Conservation (phyloP, 148 eudicot genomes). For the Nepenthes gracilis region DNA sequence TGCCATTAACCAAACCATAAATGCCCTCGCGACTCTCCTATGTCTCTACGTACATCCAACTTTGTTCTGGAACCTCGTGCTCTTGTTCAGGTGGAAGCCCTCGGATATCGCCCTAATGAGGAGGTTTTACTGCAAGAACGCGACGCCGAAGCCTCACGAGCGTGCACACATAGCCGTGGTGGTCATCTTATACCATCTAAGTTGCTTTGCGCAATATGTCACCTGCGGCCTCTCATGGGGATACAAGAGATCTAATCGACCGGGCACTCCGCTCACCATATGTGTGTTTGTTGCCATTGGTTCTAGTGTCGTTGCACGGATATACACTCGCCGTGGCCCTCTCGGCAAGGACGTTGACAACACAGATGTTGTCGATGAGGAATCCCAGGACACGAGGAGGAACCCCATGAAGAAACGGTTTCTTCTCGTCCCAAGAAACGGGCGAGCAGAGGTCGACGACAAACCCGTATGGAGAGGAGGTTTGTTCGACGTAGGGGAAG, state of each 20-base stretch:
- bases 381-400: no score
- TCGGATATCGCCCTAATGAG: slow-evolving; percentile 49
- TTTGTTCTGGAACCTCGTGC: not conserved
- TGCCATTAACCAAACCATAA: not conserved
- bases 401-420: no score
- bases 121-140: slow-evolving; percentile 72
- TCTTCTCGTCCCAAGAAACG: no score
- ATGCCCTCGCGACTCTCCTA: not conserved
- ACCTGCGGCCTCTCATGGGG: slow-evolving; percentile 25
- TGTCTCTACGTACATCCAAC: not conserved
- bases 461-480: no score
- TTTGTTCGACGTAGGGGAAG: no score
- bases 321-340: no score
- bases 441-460: no score
- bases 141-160: slow-evolving; percentile 74
- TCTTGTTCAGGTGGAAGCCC: slow-evolving; percentile 71
- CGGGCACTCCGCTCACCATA: no score
- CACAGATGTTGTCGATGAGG: no score
- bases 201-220: slow-evolving; percentile 59
- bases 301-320: no score
- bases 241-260: not conserved
- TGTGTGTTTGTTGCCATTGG: no score
- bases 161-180: slow-evolving; percentile 59
- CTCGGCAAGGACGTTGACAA: no score
- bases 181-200: slow-evolving; percentile 30